Evolutionary conservation across 1,139 yeast species (phyloP), one percentile per base, ranked within the genome.

Genomic region (Yamadazyma oceani): DNA sequence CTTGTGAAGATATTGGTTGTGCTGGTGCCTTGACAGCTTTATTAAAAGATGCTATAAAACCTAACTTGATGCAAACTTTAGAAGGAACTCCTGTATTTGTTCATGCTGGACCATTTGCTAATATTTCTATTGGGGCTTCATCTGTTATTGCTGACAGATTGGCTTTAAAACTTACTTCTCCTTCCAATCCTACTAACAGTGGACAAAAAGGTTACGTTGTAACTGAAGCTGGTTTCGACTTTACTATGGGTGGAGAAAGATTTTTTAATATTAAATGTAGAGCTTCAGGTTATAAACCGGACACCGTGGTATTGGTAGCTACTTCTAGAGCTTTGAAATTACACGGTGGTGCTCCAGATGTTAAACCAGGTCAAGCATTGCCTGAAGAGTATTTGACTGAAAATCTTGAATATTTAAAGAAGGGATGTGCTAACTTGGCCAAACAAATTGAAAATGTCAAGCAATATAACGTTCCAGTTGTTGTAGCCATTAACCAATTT

Each of bases 201-300:
- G 73, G 73, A 16, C 46, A 57, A 41, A 62, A 61, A 44, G 92
- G 92, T 39, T 85, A 73, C 49, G 94, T 85, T 38, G 83, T 85
- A 36, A 85, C 94, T 31, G 94, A 85, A 60, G 92, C 92, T 15
- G 94, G 94, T 32, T 85, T 85, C 55, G 94, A 85, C 59, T 85
- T 85, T 62, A 83, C 92, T 30, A 85, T 85, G 94, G 94, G 94
- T 50, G 94, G 94, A 52, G 94, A 85, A 66, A 73, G 94, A 60
- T 84, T 84, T 61, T 78, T 82, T 64, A 82, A 84, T 62, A 84
- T 85, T 57, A 85, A 85, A 64, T 82, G 90, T 54, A 78, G 92
- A 61, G 71, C 88, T 7, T 80, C 87, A 30, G 90, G 88, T 2
- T 66, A 80, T 45, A 69, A 71, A 43, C 94, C 94, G 19, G 82